phyloP scores from a whole-genome alignment of 2,329 filamentous ascomycete species.

The Aureobasidium namibiae region DNA sequence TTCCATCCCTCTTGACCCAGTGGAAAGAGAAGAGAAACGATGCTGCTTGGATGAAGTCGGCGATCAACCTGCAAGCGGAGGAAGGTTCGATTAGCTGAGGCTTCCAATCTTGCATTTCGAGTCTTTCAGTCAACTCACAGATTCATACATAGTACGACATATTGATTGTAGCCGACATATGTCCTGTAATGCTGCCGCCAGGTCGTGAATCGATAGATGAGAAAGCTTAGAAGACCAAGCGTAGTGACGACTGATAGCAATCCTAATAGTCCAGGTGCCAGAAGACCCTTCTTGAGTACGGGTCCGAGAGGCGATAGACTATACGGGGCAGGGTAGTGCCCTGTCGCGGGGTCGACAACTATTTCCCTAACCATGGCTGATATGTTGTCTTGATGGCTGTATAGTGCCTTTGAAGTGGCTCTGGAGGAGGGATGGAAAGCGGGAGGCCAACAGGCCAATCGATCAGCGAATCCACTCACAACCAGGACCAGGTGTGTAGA shows the following conservation, averaged over 20 bases:
- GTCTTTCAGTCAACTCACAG: too few relatives aligned
- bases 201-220: constrained; percentile 21
- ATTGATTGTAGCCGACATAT: constrained; percentile 47
- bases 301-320: constrained; percentile 17
- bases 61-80: constrained; percentile 37
- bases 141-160: constrained; percentile 61
- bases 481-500: neutral
- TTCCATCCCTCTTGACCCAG: constrained; percentile 47
- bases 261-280: constrained; percentile 22
- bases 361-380: neutral
- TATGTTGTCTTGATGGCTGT: neutral
- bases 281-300: constrained; percentile 20
- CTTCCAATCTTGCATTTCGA: too few relatives aligned
- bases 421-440: neutral
- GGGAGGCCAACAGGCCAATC: neutral
- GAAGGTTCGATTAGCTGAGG: too few relatives aligned
- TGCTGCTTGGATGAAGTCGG: constrained; percentile 58
- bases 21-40: constrained; percentile 56
- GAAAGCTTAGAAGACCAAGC: constrained; percentile 22
- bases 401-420: neutral
- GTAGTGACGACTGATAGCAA: constrained; percentile 23
- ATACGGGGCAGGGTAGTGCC: constrained; percentile 22
- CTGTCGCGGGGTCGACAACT: neutral
- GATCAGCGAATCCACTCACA: neutral
- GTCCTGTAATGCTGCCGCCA: constrained; percentile 24